Conservation (phyloP, 2,329 filamentous ascomycete genomes). For the Curvularia sp. region DNA sequence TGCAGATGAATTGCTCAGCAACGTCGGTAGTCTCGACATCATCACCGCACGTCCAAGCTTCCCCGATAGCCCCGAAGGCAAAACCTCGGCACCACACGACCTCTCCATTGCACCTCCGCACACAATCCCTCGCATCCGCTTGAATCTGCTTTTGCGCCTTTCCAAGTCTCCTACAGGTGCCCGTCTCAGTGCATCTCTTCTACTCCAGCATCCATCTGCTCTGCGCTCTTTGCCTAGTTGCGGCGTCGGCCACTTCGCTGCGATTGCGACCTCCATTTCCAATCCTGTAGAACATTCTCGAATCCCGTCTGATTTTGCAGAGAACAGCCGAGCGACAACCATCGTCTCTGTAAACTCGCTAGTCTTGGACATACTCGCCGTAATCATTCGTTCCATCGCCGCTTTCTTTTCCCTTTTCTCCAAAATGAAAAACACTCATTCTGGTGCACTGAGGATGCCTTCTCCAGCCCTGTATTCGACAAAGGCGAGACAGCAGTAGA, state of each 20-base stretch:
- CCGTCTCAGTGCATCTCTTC: neutral
- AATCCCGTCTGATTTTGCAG: slow-evolving; percentile 6
- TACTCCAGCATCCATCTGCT: neutral
- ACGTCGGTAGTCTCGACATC: slow-evolving; percentile 35
- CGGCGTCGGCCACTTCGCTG: neutral
- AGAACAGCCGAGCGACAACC: neutral
- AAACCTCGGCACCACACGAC: slow-evolving; percentile 24
- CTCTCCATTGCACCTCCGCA: neutral
- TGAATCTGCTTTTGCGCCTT: no score
- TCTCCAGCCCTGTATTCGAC: neutral
- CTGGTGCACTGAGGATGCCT: no score
- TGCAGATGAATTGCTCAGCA: slow-evolving; percentile 30
- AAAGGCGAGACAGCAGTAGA: neutral
- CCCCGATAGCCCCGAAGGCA: slow-evolving; percentile 26
- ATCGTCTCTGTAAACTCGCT: neutral
- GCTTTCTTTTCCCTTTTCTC: neutral
- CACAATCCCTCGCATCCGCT: neutral
- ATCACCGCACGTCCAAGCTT: slow-evolving; percentile 32
- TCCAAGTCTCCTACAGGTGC: neutral
- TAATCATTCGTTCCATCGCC: no score
- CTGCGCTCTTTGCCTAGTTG: neutral
- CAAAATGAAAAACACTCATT: neutral
- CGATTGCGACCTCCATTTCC: slow-evolving; percentile 5
- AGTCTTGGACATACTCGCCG: no score
- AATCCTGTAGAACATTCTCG: slow-evolving; percentile 12